These are phyloP conservation scores for Aspergillus persii DNA, from an alignment of 2,329 filamentous ascomycete species.

Conservation along the genomic window DNA sequence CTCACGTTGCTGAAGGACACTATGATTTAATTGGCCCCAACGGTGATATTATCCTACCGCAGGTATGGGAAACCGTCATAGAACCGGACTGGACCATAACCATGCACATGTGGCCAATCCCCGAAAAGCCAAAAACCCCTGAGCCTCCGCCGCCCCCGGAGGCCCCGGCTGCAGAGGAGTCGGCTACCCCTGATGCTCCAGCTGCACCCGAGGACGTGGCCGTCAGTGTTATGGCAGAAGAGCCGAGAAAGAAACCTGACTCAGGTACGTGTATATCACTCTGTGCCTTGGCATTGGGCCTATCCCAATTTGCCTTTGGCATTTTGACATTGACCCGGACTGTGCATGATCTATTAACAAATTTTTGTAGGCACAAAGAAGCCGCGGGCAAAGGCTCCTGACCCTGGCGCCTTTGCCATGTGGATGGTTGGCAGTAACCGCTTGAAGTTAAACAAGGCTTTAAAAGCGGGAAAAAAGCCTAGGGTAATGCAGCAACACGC, in stretches of 20 bases:
- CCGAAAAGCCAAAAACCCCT: conserved; percentile 48
- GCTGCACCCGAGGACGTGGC: conserved; percentile 16
- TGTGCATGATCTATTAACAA: neutral
- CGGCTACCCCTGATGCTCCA: conserved; percentile 19
- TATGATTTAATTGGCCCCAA: conserved; percentile 78
- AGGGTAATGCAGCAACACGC: conserved; percentile 28
- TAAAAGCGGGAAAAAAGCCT: conserved; percentile 50
- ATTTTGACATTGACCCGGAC: neutral
- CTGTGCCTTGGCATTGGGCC: neutral
- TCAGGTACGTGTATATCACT: conserved; percentile 27
- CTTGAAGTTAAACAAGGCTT: conserved; percentile 33
- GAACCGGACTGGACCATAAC: conserved; percentile 73
- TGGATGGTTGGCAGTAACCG: conserved; percentile 45
- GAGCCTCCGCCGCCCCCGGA: conserved; percentile 32
- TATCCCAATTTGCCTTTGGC: neutral
- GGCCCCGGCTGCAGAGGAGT: conserved; percentile 24
- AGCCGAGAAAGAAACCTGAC: conserved; percentile 35
- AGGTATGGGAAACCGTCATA: conserved; percentile 77
- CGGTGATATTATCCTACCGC: conserved; percentile 77
- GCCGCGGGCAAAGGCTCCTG: conserved; percentile 21
- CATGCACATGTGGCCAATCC: conserved; percentile 66
- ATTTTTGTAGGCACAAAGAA: conserved; percentile 32
- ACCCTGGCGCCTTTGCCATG: conserved; percentile 39
- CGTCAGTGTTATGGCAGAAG: conserved; percentile 17
- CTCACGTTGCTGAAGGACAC: conserved; percentile 72